phyloP scores from a whole-genome alignment of 1,139 yeast species.

The Pichia sp. region DNA sequence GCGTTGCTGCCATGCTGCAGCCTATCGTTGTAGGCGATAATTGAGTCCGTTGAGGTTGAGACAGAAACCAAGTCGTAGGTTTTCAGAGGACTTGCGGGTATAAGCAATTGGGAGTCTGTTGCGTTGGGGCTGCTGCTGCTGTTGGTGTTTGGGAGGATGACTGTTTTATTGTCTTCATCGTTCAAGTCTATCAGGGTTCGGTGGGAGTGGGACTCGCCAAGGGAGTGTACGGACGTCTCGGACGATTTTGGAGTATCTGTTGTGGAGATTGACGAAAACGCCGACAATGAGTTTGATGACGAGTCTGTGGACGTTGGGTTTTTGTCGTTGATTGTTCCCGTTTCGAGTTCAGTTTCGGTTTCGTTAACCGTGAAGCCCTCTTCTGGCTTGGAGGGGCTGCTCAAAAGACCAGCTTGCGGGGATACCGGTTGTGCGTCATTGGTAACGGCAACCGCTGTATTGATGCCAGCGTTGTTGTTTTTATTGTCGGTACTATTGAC shows the following conservation, averaged over 20 bases:
- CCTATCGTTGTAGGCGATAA: neutral
- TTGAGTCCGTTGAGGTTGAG: slow-evolving; percentile 1
- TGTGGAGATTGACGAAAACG: slow-evolving; percentile 1
- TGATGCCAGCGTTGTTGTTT: too few relatives aligned
- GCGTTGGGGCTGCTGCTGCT: neutral
- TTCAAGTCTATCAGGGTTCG: slow-evolving; percentile 8
- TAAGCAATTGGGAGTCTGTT: slow-evolving; percentile 5
- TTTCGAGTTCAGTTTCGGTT: neutral
- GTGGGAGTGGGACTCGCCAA: neutral
- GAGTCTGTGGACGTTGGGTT: neutral
- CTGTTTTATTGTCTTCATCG: slow-evolving; percentile 20
- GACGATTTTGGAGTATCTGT: slow-evolving; percentile 14
- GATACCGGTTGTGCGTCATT: too few relatives aligned
- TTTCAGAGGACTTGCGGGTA: slow-evolving; percentile 12
- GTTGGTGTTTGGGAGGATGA: slow-evolving; percentile 30
- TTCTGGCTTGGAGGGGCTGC: neutral
- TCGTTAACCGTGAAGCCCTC: neutral
- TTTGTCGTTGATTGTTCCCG: neutral
- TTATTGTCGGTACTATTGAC: neutral
- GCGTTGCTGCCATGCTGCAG: neutral
- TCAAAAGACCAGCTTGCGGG: too few relatives aligned
- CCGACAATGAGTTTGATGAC: slow-evolving; percentile 4
- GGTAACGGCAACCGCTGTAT: too few relatives aligned
- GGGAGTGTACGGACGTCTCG: slow-evolving; percentile 13
- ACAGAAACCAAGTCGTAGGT: slow-evolving; percentile 8